These are phyloP conservation scores for Megacollybia marginata DNA, from an alignment of 768 basidiomycete genomes.

Conservation along the genomic window DNA sequence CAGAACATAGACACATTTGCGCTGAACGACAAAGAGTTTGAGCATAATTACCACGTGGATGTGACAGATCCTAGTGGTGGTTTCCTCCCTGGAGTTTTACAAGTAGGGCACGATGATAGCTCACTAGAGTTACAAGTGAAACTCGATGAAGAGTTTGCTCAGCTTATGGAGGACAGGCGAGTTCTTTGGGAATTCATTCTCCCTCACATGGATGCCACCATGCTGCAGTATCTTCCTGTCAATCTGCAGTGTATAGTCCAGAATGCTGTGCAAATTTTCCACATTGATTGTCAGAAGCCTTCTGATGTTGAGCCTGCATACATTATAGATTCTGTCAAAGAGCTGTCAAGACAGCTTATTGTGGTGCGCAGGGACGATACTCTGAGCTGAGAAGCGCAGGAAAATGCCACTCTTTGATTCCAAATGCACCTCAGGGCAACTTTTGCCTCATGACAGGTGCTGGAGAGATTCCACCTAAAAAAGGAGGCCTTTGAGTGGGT, in stretches of 20 bases:
- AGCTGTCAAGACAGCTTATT: conserved; percentile 68
- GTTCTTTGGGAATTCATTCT: conserved; percentile 80
- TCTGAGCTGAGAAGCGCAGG: conserved; percentile 71
- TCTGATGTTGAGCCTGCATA: conserved; percentile 87
- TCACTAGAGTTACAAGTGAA: conserved; percentile 59
- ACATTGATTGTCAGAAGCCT: conserved; percentile 89
- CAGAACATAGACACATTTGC: conserved; percentile 90
- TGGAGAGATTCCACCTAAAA: conserved; percentile 85
- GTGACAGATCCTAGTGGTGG: conserved; percentile 78
- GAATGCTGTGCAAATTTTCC: conserved; percentile 94
- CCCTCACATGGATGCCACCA: conserved; percentile 60
- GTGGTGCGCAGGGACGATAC: conserved; percentile 83
- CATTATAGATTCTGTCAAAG: conserved; percentile 73
- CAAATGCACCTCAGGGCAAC: conserved; percentile 88
- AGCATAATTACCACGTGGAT: conserved; percentile 91
- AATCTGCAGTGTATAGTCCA: conserved; percentile 93
- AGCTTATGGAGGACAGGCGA: conserved; percentile 66
- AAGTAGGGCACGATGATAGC: conserved; percentile 82
- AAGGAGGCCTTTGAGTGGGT: conserved; percentile 98
- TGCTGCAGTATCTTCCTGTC: conserved; percentile 86
- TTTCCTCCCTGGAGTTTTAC: conserved; percentile 73
- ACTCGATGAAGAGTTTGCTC: conserved; percentile 60
- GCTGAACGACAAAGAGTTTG: conserved; percentile 75
- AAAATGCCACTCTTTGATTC: conserved; percentile 88
- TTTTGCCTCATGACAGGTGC: conserved; percentile 77